Percentiles rank a stretch among this genome's conserved stretches.
Conservation (phyloP, 805 yeast genomes). For the Maudiozyma pseudohumilis region DNA sequence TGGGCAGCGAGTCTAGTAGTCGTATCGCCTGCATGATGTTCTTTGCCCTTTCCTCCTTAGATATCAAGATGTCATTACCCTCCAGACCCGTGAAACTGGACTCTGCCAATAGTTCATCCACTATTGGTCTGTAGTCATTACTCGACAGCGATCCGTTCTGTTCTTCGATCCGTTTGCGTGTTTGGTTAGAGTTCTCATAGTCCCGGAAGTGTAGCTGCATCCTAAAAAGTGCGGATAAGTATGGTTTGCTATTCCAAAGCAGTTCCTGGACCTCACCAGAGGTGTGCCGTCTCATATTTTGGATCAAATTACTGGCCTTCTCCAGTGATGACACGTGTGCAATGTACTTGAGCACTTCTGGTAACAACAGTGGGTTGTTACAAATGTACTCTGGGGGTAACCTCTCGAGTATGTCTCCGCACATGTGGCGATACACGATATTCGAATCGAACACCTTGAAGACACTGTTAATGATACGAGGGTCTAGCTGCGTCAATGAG, state of each 20-base stretch:
- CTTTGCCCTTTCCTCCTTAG: constrained; percentile 7
- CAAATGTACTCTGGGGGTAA: constrained; percentile 17
- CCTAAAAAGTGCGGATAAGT: constrained; percentile 16
- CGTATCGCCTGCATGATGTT: constrained; percentile 17
- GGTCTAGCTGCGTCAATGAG: constrained; percentile 16
- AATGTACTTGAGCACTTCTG: constrained; percentile 16
- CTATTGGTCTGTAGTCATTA: constrained; percentile 17
- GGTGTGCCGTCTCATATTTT: constrained; percentile 14
- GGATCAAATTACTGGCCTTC: constrained; percentile 15
- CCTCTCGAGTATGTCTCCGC: constrained; percentile 11
- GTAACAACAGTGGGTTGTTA: constrained; percentile 20
- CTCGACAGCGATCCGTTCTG: constrained; percentile 14
- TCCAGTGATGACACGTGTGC: constrained; percentile 9
- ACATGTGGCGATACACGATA: constrained; percentile 14
- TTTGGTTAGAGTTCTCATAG: constrained; percentile 21
- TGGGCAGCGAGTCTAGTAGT: constrained; percentile 14
- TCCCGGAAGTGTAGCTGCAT: constrained; percentile 24
- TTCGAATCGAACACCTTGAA: constrained; percentile 14
- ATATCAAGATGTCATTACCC: too few relatives aligned
- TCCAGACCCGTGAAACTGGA: too few relatives aligned
- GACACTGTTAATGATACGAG: constrained; percentile 19
- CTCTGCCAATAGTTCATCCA: constrained; percentile 10
- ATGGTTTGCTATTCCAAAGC: constrained; percentile 15
- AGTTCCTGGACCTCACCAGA: constrained; percentile 11
- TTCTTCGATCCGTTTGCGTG: constrained; percentile 15